Base-by-base conservation (phyloP, 306 rosid species). In the Citrullus mucosospermus region DNA sequence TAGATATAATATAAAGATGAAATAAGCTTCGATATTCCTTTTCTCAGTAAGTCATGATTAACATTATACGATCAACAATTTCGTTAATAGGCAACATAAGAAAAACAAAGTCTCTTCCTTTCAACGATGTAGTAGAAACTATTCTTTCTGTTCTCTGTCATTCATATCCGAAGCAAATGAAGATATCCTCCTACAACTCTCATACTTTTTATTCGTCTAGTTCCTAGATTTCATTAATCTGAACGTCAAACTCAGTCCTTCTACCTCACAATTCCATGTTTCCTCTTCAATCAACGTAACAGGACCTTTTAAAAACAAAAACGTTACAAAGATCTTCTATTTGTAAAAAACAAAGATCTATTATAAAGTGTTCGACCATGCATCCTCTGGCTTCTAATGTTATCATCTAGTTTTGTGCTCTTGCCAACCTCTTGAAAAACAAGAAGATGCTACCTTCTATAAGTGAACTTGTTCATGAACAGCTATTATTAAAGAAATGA, bases 1-100 rank as follows among this genome's bases (percentile, higher is more conserved):
- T 6, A 58, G 50, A 70, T 63, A 89, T 75, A 51, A 60, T 79
- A 89, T 78, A 38, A 38, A 76, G 75, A 69, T 13, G 22, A 78
- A 61, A 41, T 61, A 61, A 32, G 25, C 44, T 44, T 8, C 12
- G 41, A 56, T 76, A 54, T 75, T 75, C 17, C 54, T 41, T 18
- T 54, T 75, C 54, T 4, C 63, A 9, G 9, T 13, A 56, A 56
- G 54, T 43, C 38, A 56, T 30, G 36, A 38, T 56, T 36, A 50
- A 34, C 53, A 38, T 28, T 20, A 10, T 10, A 66, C 36, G 38
- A 77, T 30, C 63, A 67, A n/a, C 2, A 58, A 61, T 30, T 17
- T 75, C 41, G 25, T 39, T 70, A 16, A 43, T 12, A 70, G 66
- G 50, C 41, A 28, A 78, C 55, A 36, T 58, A 50, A 30, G 67